Conservation (phyloP, 306 rosid genomes). For the Gynostemma pentaphyllum region DNA sequence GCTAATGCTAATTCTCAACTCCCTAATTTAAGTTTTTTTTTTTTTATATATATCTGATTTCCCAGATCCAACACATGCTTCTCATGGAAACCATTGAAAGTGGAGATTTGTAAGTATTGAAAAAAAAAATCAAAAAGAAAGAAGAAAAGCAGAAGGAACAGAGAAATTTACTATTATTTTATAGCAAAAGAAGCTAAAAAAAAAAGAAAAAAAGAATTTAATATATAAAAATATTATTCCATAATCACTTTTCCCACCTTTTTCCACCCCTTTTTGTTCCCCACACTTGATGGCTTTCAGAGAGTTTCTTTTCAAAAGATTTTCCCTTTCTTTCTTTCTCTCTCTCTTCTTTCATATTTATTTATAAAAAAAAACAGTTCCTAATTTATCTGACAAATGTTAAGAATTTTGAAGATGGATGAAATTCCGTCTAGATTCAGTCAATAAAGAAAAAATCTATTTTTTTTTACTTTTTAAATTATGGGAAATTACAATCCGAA, state of each 20-base stretch:
- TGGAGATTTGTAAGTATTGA: constrained; percentile 19
- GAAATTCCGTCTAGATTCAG: constrained; percentile 8
- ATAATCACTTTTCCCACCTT: constrained; percentile 11
- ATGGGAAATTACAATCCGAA: too few species aligned
- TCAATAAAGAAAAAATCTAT: neutral
- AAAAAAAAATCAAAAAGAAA: neutral
- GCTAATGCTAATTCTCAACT: neutral
- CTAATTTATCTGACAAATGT: neutral
- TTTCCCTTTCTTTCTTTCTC: neutral
- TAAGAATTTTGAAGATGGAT: neutral
- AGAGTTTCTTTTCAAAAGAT: constrained; percentile 5
- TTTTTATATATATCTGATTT: neutral
- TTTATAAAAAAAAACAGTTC: neutral
- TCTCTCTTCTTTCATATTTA: constrained; percentile 6
- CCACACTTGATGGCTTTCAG: constrained; percentile 34
- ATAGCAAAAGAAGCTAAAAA: neutral
- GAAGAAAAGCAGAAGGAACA: neutral
- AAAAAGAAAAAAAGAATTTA: neutral
- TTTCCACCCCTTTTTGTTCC: constrained; percentile 22
- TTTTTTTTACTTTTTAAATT: too few species aligned
- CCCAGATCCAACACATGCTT: constrained; percentile 22
- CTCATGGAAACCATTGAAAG: constrained; percentile 50
- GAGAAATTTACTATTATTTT: neutral
- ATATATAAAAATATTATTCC: neutral
- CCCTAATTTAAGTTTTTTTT: neutral